Percentiles rank a stretch among this genome's conserved stretches.
Evolutionary conservation across 2,329 filamentous ascomycete species (phyloP).

Genomic region (Volutella citrinella): DNA sequence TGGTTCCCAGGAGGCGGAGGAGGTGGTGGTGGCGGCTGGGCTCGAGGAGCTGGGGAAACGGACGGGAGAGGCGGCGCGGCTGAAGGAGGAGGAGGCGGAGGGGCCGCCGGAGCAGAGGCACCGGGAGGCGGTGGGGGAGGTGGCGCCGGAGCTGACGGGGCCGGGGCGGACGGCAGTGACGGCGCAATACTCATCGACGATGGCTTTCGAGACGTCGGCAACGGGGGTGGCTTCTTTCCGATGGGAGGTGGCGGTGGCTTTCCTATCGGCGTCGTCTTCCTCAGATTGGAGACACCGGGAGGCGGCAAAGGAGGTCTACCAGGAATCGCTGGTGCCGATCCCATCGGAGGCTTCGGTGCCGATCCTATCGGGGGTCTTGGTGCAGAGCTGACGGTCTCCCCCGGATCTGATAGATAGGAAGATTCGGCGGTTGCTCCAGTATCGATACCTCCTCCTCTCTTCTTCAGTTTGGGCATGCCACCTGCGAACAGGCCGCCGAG

Average conservation of each 20-base stretch:
- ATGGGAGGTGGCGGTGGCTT: conserved; percentile 74
- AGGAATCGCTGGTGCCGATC: conserved; percentile 16
- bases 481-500: conserved; percentile 85
- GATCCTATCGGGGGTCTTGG: conserved; percentile 52
- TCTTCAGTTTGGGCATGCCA: conserved; percentile 93
- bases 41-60: conserved; percentile 32
- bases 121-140: conserved; percentile 39
- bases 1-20: conserved; percentile 19
- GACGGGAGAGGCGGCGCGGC: conserved; percentile 29
- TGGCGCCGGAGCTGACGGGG: conserved; percentile 32
- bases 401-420: conserved; percentile 80
- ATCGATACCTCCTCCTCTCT: conserved; percentile 75
- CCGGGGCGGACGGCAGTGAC: conserved; percentile 33
- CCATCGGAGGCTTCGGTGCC: conserved; percentile 50
- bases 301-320: conserved; percentile 34
- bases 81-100: conserved; percentile 34
- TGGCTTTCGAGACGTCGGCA: conserved; percentile 59
- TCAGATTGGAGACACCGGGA: conserved; percentile 46
- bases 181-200: conserved; percentile 37
- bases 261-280: conserved; percentile 50
- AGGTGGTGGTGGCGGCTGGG: conserved; percentile 30
- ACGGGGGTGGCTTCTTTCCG: conserved; percentile 70
- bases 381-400: conserved; percentile 27
- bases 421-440: conserved; percentile 60
- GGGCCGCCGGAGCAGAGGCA: conserved; percentile 40